phyloP scores from a whole-genome alignment of 1,139 yeast species.

The Petasospora fabianii region DNA sequence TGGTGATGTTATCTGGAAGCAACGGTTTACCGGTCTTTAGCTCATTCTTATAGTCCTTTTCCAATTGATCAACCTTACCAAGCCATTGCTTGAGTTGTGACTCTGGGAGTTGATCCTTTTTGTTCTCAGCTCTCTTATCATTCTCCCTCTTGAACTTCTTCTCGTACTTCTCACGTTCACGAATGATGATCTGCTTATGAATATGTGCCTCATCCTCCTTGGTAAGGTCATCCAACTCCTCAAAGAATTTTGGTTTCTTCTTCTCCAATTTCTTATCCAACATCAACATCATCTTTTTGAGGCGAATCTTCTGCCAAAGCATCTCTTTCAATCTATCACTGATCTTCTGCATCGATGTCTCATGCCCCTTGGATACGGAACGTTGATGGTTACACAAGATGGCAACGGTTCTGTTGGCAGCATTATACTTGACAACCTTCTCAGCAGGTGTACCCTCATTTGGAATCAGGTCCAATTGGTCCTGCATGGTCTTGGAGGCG shows the following conservation, averaged over 20 bases:
- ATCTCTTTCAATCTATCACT: conserved; percentile 73
- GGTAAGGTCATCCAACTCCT: conserved; percentile 65
- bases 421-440: conserved; percentile 82
- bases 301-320: conserved; percentile 77
- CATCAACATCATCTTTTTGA: conserved; percentile 65
- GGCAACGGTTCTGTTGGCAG: conserved; percentile 94
- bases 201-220: conserved; percentile 61
- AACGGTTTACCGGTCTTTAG: conserved; percentile 58
- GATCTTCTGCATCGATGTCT: conserved; percentile 72
- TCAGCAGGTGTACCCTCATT: conserved; percentile 86
- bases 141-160: conserved; percentile 73
- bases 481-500: conserved; percentile 96
- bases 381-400: conserved; percentile 97
- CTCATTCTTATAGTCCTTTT: conserved; percentile 55
- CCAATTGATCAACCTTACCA: conserved; percentile 52
- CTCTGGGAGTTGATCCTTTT: conserved; percentile 49
- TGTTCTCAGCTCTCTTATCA: conserved; percentile 62
- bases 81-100: conserved; percentile 58
- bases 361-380: conserved; percentile 82
- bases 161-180: conserved; percentile 59
- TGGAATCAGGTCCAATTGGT: conserved; percentile 76
- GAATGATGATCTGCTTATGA: conserved; percentile 48
- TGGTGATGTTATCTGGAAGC: conserved; percentile 44
- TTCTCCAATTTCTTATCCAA: conserved; percentile 54
- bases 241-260: conserved; percentile 58